These are phyloP conservation scores for Ciborinia camelliae DNA, from an alignment of 2,329 filamentous ascomycete genomes.

Conservation along the genomic window DNA sequence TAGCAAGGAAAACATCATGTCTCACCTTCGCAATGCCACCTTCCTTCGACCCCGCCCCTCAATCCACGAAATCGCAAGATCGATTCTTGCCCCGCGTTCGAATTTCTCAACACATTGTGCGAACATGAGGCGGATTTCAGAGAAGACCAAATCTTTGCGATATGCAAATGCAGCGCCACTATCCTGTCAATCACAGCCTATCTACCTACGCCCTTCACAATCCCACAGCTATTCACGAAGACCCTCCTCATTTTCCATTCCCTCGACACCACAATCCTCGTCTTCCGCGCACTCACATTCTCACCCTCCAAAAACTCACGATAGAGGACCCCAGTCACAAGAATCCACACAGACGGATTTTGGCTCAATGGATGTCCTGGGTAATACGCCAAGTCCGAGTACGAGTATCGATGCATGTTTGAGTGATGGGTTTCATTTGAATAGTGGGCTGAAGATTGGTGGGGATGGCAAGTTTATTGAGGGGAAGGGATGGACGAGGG, in stretches of 20 bases:
- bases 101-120: neutral
- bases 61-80: slow-evolving; percentile 30
- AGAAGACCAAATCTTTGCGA: neutral
- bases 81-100: slow-evolving; percentile 25
- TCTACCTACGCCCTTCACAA: neutral
- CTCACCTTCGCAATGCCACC: slow-evolving; percentile 13
- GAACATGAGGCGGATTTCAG: neutral
- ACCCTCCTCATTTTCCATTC: neutral
- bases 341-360: slow-evolving; percentile 71
- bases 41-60: slow-evolving; percentile 27
- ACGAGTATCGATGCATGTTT: slow-evolving; percentile 82
- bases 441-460: slow-evolving; percentile 59
- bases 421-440: slow-evolving; percentile 78
- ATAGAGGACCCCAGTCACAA: slow-evolving; percentile 57
- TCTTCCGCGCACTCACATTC: neutral
- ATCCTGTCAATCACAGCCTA: neutral
- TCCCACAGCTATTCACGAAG: neutral
- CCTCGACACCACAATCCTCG: neutral
- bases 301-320: slow-evolving; percentile 29
- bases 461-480: slow-evolving; percentile 46
- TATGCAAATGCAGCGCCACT: neutral
- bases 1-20: neutral
- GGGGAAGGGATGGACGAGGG: slow-evolving; percentile 43
- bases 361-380: slow-evolving; percentile 71
- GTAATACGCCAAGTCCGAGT: slow-evolving; percentile 69